Conservation (phyloP, 805 yeast genomes). For the Saccharomyces mikatae region DNA sequence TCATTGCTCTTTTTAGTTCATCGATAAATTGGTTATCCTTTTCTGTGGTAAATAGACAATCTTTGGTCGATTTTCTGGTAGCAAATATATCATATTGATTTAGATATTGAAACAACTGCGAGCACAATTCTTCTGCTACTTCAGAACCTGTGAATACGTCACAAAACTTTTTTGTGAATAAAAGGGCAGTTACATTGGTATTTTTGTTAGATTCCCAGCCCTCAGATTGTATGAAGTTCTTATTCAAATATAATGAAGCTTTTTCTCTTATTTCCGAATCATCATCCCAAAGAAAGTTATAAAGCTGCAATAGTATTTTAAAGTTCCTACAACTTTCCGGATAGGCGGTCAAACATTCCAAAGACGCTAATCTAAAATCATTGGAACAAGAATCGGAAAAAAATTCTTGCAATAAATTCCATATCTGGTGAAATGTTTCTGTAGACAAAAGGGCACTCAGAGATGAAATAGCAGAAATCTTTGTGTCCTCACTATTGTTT, state of each 20-base stretch:
- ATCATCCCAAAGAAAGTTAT: conserved; percentile 51
- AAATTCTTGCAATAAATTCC: conserved; percentile 6
- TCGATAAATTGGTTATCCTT: conserved; percentile 59
- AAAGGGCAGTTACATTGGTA: conserved; percentile 30
- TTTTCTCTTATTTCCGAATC: conserved; percentile 48
- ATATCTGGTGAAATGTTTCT: conserved; percentile 7
- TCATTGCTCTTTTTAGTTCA: conserved; percentile 29
- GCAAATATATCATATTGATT: conserved; percentile 12
- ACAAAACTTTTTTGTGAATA: conserved; percentile 13
- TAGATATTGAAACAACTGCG: conserved; percentile 4
- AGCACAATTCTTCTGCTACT: neutral
- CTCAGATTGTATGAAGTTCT: conserved; percentile 22
- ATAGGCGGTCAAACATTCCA: conserved; percentile 16
- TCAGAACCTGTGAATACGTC: conserved; percentile 1
- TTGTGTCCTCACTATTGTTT: conserved; percentile 39
- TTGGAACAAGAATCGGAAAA: conserved; percentile 19
- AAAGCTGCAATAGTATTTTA: conserved; percentile 21
- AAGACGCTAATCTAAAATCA: conserved; percentile 19
- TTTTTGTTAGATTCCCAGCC: conserved; percentile 12
- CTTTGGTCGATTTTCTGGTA: conserved; percentile 15
- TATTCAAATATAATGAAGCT: conserved; percentile 38
- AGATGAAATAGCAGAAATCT: conserved; percentile 41
- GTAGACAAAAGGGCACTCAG: conserved; percentile 38
- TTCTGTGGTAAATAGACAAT: conserved; percentile 56
- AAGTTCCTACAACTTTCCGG: conserved; percentile 2